Evolutionary conservation across 768 basidiomycete genomes (phyloP), one percentile per base, ranked within the genome.

Genomic region (Daedaleopsis sinensis): DNA sequence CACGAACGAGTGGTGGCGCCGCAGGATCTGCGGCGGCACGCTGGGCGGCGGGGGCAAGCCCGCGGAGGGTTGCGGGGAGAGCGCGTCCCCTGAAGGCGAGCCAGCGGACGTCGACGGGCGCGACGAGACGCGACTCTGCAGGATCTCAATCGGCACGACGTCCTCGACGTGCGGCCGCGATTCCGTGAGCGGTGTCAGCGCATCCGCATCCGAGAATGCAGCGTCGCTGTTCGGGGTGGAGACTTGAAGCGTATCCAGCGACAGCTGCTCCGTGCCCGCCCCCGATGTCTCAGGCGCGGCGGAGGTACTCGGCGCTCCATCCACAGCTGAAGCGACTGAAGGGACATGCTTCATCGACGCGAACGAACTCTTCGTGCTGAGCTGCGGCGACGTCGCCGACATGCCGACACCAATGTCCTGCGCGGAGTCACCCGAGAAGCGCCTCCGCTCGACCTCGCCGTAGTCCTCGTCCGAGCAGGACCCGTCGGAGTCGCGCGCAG

Each of bases 1-100:
- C 53, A 95, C 79, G 76, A 90, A 95, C 2, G 90, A 93, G 10
- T 83, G 85, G 68, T 91, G 84, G 8, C 75, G 70, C n/a, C 78
- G 80, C 16, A 64, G 49, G 37, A 54, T 62, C 39, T 58, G 59
- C 39, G 55, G 18, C 37, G 59, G 50, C 48, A 55, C 38, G 19
- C 44, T 43, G 0, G 58, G 46, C 9, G 61, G 57, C 9, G 62
- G 55, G 0, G 58, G 62, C 18, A 66, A 32, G 7, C 51, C 55
- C 13, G 50, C 55, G 2, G 60, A 52, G 4, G 54, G 57, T 38
- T 60, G 57, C 19, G 61, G 52, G 21, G 53, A 42, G 54, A 50
- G 57, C 21, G 36, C 37, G 15, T 65, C 65, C 23, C 55, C 42
- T 66, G 70, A 36, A 70, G 68, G 62, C n/a, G 71, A 67, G 13